Base-by-base conservation (phyloP, 2,329 filamentous ascomycete species). In the Mariannaea sp. region DNA sequence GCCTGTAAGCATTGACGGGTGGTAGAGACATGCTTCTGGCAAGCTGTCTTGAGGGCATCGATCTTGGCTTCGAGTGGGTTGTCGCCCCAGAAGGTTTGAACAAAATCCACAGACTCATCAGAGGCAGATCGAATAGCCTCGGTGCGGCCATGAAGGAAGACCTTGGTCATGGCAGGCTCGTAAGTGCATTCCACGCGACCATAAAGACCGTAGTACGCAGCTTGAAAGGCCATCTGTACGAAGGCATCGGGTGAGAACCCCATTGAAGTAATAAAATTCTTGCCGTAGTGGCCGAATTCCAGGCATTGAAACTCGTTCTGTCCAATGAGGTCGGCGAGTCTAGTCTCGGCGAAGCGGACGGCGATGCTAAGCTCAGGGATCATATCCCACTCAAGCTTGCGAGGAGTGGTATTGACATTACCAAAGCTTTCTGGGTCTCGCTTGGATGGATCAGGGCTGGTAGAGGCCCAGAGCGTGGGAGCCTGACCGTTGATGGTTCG, bases 321-420 rank as follows among this genome's bases (percentile, higher is more conserved):
- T 68, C 93, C 88, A 64, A 99, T 96, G 33, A 97, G 79, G 71
- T 99, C 94, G 16, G 94, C 92, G 7, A 99, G 80, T 30, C 94
- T 84, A 0, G 93, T 97, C 75, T 99, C 94, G 22, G 94, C 94
- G 67, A 99, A 99, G 7, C 94, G 89, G 6, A 97, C 80, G 1
- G 94, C 93, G 39, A 95, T 93, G 62, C 85, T 89, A 13, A 99
- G 80, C 71, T 97, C 93, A 0, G 94, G 92, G 1, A 87, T 80
- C 91, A 97, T 95, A 62, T 97, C 92, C 94, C 94, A 99, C 71
- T 97, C 93, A 1, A 97, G 81, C 73, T 97, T 97, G 71, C 96
- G 91, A 4, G 94, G 94, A 4, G 90, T 96, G 1, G 92, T 96
- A 70, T 85, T 92, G 46, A 97, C 92, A 65, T 97, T 89, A 14